phyloP scores from a whole-genome alignment of 805 yeast genomes.

The Jamesozyma rosinii region DNA sequence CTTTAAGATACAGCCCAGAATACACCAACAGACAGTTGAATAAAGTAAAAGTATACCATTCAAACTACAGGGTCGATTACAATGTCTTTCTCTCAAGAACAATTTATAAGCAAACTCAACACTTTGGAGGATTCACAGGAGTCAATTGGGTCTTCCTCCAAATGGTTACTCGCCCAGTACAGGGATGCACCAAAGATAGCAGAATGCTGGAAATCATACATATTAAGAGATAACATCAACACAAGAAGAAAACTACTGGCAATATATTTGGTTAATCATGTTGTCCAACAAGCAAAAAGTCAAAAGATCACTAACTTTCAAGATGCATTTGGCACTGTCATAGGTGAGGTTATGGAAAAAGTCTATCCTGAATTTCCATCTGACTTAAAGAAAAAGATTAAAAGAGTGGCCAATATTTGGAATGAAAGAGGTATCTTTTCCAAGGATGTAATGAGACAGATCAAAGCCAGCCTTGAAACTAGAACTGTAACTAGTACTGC shows the following conservation, averaged over 20 bases:
- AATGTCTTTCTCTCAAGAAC: constrained; percentile 24
- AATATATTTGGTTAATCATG: constrained; percentile 28
- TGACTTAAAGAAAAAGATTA: constrained; percentile 43
- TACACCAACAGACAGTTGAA: no score
- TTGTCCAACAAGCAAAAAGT: constrained; percentile 28
- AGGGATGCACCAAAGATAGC: constrained; percentile 22
- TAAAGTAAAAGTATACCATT: no score
- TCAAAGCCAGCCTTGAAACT: constrained; percentile 5
- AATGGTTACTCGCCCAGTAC: constrained; percentile 27
- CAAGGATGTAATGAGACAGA: constrained; percentile 13
- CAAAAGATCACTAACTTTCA: constrained; percentile 26
- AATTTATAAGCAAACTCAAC: constrained; percentile 20
- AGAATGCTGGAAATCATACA: constrained; percentile 21
- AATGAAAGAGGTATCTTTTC: constrained; percentile 47
- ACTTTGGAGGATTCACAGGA: constrained; percentile 30
- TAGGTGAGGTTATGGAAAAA: constrained; percentile 29
- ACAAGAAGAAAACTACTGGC: constrained; percentile 26
- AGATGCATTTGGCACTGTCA: constrained; percentile 20
- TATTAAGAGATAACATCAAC: constrained; percentile 17
- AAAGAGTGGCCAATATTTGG: constrained; percentile 59
- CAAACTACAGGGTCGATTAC: not conserved
- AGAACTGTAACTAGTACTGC: constrained; percentile 8
- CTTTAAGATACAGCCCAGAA: no score
- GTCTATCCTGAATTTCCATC: constrained; percentile 32
- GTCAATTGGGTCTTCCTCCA: constrained; percentile 27